Percentiles rank a stretch among this genome's conserved stretches.
Evolutionary conservation across 2,329 filamentous ascomycete species (phyloP).

Genomic region (Trichoderma oligosporum): DNA sequence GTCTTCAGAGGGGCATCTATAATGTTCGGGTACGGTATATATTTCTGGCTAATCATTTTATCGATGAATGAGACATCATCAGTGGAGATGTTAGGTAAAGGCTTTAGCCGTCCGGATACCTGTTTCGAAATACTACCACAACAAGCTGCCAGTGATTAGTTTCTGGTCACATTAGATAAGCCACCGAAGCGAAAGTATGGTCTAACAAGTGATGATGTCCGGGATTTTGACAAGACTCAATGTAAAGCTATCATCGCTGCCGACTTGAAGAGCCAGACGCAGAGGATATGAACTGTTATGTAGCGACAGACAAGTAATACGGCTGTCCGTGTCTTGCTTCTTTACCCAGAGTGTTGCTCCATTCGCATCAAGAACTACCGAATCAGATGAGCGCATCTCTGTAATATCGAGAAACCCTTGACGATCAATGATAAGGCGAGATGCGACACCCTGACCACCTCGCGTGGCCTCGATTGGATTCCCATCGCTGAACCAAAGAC

Average conservation of each 20-base stretch:
- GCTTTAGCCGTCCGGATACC: constrained; percentile 9
- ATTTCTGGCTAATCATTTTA: constrained; percentile 14
- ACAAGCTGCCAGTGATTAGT: background rate
- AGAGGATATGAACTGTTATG: background rate
- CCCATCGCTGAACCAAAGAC: constrained; percentile 20
- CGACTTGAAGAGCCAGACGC: background rate
- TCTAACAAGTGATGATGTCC: background rate
- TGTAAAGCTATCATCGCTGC: background rate
- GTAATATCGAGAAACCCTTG: constrained; percentile 18
- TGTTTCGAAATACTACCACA: background rate
- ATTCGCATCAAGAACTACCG: constrained; percentile 13
- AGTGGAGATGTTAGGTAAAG: background rate
- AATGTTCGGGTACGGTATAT: constrained; percentile 17
- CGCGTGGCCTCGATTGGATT: background rate
- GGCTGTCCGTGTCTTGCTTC: background rate
- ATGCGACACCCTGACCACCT: constrained; percentile 10
- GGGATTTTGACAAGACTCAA: background rate
- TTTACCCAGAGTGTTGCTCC: constrained; percentile 12
- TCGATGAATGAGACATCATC: constrained; percentile 3
- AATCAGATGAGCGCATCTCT: constrained; percentile 2
- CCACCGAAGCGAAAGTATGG: background rate
- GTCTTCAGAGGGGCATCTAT: background rate
- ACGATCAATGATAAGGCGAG: constrained; percentile 10
- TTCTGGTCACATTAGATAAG: background rate
- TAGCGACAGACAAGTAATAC: background rate